These are phyloP conservation scores for Trypanosoma mega DNA, from an alignment of 208 protist genomes.

Conservation along the genomic window DNA sequence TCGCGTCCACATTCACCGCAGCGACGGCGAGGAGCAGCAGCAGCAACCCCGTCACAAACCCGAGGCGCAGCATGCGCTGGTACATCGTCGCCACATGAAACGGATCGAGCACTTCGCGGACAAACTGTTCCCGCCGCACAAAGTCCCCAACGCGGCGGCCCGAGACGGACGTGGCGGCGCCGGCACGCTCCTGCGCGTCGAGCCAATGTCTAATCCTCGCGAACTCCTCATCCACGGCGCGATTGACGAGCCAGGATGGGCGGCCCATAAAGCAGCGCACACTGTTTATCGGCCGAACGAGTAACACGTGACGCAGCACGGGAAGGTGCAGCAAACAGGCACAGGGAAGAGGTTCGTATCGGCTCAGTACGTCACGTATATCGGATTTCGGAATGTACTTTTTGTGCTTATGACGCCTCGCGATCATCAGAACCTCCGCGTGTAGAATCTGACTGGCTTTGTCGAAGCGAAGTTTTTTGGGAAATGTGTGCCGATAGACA, in stretches of 20 bases:
- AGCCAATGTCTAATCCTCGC: constrained; percentile 58
- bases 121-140: constrained; percentile 76
- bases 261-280: constrained; percentile 41
- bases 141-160: constrained; percentile 26
- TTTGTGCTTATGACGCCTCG: constrained; percentile 60
- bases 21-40: constrained; percentile 47
- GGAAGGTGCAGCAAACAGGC: constrained; percentile 73
- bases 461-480: constrained; percentile 81
- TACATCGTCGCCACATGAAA: constrained; percentile 85
- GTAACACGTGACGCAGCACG: constrained; percentile 73
- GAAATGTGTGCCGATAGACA: constrained; percentile 71
- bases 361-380: constrained; percentile 56
- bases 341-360: constrained; percentile 54
- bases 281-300: constrained; percentile 67
- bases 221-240: constrained; percentile 73
- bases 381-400: constrained; percentile 75
- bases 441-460: constrained; percentile 78
- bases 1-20: constrained; percentile 52
- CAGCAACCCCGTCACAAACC: constrained; percentile 31
- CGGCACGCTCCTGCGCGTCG: constrained; percentile 22
- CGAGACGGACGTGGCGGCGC: constrained; percentile 2
- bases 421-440: constrained; percentile 64
- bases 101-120: constrained; percentile 60
- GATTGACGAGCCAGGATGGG: constrained; percentile 75
- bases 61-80: constrained; percentile 66